Base-by-base conservation (phyloP, 2,329 filamentous ascomycete species). In the Paraconiothyrium brasiliense region DNA sequence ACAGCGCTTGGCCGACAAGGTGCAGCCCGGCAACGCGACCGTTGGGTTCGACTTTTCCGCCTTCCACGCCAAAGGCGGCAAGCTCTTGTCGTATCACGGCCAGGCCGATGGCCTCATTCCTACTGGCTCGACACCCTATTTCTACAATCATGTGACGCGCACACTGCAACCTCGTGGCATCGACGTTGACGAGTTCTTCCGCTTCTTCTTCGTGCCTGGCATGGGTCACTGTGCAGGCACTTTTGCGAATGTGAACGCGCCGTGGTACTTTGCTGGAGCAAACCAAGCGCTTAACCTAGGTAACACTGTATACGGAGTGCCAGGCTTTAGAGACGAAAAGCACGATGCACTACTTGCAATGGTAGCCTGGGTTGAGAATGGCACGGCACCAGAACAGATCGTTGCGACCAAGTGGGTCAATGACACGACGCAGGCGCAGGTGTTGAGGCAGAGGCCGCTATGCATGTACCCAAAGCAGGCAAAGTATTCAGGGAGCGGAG, bases 121-220 rank as follows among this genome's bases (percentile, higher is more conserved):
- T 14, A 82, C 82, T 0, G 81, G 82, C 0, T 80, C 83, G 22
- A 84, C 82, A 2, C 80, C 83, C 10, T 84, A 84, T 70, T 89
- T 81, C 68, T 84, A 85, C 72, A 76, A 81, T 20, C 78, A 81
- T 16, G 80, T 86, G 1, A 51, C 70, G n/a, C 71, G 71, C 7
- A 73, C 73, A 0, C 60, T 82, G 27, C 60, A 72, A n/a, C 75
- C 77, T 0, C 61, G 67, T 13, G 78, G 76, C 22, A 67, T 79
- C 34, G 64, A 78, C 3, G 62, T 82, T 1, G 75, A 80, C 47
- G 68, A 71, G 16, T 83, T 79, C 68, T 83, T 77, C 69, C 77
- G 79, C 49, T 77, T 79, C 67, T 82, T 83, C 71, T 64, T 80
- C 22, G 78, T 83, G 11, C 81, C 80, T 2, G 81, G 80, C 8